phyloP scores from a whole-genome alignment of 164 flowering plant species.

The Piper longum region DNA sequence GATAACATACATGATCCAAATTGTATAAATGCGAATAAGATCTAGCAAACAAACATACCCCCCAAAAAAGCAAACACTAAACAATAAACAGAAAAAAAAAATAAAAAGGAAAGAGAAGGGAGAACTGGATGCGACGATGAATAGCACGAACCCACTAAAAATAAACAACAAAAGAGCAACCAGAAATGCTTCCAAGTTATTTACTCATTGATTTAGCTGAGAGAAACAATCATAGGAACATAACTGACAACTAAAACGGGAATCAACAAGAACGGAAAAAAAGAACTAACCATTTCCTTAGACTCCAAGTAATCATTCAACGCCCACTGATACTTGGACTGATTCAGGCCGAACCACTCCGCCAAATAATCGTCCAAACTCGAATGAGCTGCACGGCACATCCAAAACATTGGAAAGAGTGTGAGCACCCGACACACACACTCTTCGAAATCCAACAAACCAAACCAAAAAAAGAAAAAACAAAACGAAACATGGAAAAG shows the following conservation, averaged over 20 bases:
- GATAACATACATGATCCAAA: too few relatives aligned
- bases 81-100: too few relatives aligned
- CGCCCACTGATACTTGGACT: slow-evolving; percentile 97
- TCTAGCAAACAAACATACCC: too few relatives aligned
- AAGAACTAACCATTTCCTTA: slow-evolving; percentile 50
- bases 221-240: background rate
- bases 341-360: slow-evolving; percentile 83
- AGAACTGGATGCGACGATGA: too few relatives aligned
- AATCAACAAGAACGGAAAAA: background rate
- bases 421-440: slow-evolving; percentile 3
- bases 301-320: slow-evolving; percentile 77
- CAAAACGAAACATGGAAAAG: too few relatives aligned
- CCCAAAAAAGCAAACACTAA: too few relatives aligned
- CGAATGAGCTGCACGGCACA: slow-evolving; percentile 53
- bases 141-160: too few relatives aligned
- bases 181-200: background rate
- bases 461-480: too few relatives aligned
- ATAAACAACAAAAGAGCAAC: background rate
- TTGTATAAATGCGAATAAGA: too few relatives aligned
- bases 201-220: background rate
- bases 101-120: too few relatives aligned
- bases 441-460: background rate
- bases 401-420: background rate
- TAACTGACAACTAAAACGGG: background rate
- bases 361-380: slow-evolving; percentile 81